These are phyloP conservation scores for Barnettozyma wickerhamii DNA, from an alignment of 805 yeast species.

Conservation along the genomic window DNA sequence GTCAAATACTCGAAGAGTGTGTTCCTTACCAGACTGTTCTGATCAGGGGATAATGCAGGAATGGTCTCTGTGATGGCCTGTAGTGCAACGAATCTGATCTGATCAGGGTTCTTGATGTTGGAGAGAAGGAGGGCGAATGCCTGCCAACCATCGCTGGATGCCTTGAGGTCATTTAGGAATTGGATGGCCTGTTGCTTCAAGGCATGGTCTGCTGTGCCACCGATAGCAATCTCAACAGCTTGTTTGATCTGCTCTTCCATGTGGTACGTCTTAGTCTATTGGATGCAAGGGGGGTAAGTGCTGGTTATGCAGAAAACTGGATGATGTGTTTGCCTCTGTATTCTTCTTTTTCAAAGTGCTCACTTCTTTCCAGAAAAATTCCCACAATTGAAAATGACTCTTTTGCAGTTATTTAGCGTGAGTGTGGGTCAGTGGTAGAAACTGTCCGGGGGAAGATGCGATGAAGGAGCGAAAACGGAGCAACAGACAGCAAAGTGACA, in stretches of 20 bases:
- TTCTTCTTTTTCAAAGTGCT: background rate
- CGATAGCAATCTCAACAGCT: slow-evolving; percentile 29
- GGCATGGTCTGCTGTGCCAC: slow-evolving; percentile 22
- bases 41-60: slow-evolving; percentile 18
- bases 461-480: background rate
- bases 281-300: background rate
- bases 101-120: slow-evolving; percentile 24
- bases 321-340: background rate
- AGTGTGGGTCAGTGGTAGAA: too few species aligned
- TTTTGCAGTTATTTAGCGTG: too few species aligned
- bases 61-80: slow-evolving; percentile 25
- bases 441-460: too few species aligned
- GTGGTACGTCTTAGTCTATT: background rate
- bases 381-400: background rate
- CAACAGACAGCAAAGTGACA: too few species aligned
- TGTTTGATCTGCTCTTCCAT: slow-evolving; percentile 27
- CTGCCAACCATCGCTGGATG: slow-evolving; percentile 44
- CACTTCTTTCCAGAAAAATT: background rate
- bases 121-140: slow-evolving; percentile 38
- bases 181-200: slow-evolving; percentile 35
- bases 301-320: background rate
- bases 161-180: slow-evolving; percentile 38
- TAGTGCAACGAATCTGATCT: slow-evolving; percentile 26
- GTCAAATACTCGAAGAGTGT: slow-evolving; percentile 18
- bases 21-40: slow-evolving; percentile 22